Percentiles rank a stretch among this genome's conserved stretches.
Evolutionary conservation across 345 rosid species (phyloP).

Genomic region (Firmiana major): DNA sequence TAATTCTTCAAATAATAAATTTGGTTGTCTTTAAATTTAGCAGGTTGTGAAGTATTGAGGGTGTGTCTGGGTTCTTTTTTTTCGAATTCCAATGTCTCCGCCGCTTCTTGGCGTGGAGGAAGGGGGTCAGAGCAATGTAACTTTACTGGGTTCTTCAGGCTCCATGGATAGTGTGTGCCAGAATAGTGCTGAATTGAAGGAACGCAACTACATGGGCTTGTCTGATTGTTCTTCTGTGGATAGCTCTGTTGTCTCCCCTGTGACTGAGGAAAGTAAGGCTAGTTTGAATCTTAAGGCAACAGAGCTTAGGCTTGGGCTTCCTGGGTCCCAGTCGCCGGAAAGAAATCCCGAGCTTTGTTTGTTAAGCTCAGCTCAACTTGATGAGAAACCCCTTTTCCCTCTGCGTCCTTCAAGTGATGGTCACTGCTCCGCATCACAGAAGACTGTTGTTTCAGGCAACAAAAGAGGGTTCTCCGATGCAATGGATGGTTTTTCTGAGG

Average conservation of each 20-base stretch:
- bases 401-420: constrained; percentile 48
- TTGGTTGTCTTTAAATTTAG: neutral
- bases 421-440: constrained; percentile 33
- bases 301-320: constrained; percentile 71
- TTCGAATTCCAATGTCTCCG: constrained; percentile 46
- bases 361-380: constrained; percentile 28
- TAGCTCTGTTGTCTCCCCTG: constrained; percentile 31
- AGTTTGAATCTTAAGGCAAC: constrained; percentile 58
- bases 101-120: constrained; percentile 47
- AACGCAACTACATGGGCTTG: constrained; percentile 55
- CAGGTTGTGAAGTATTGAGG: constrained; percentile 24
- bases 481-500: constrained; percentile 57
- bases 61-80: neutral
- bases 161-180: constrained; percentile 39
- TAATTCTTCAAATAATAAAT: neutral
- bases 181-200: constrained; percentile 36
- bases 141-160: constrained; percentile 40
- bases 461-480: constrained; percentile 72
- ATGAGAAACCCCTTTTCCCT: constrained; percentile 63
- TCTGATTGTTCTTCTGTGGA: constrained; percentile 47
- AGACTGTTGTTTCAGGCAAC: constrained; percentile 49
- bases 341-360: constrained; percentile 36
- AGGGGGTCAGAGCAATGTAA: constrained; percentile 40
- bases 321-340: constrained; percentile 62
- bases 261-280: constrained; percentile 27